Evolutionary conservation across 257 asterid species (phyloP).

Genomic region (Penstemon eatonii): DNA sequence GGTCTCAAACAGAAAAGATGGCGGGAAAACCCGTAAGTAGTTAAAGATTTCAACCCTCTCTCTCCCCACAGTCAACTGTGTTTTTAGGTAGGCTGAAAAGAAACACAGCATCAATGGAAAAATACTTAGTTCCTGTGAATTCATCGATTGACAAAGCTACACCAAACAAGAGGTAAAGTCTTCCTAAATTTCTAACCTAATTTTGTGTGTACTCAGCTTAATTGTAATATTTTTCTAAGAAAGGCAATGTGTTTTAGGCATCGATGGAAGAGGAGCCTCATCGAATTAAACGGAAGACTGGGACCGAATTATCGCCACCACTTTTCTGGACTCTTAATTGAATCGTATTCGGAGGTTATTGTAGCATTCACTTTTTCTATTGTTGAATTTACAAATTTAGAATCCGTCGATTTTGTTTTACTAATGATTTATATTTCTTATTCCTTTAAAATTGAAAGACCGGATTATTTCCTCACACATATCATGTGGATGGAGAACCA

Average conservation of each 20-base stretch:
- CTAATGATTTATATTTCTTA: slow-evolving; percentile 8
- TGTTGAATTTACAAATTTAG: neutral
- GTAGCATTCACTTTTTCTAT: neutral
- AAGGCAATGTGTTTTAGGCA: slow-evolving; percentile 39
- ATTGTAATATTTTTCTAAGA: neutral
- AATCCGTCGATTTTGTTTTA: neutral
- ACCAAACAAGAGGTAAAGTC: slow-evolving; percentile 42
- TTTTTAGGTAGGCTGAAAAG: neutral
- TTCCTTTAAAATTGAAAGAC: slow-evolving; percentile 36
- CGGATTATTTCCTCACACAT: slow-evolving; percentile 68
- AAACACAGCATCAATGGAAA: slow-evolving; percentile 44
- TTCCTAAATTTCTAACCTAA: slow-evolving; percentile 5
- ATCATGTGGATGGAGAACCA: slow-evolving; percentile 64
- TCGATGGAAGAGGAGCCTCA: slow-evolving; percentile 64
- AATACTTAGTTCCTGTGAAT: slow-evolving; percentile 43
- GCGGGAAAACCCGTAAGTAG: slow-evolving; percentile 29
- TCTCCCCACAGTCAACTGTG: neutral
- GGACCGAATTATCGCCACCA: slow-evolving; percentile 59
- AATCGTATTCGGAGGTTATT: slow-evolving; percentile 73
- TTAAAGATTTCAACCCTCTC: too few relatives aligned
- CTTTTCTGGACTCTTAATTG: slow-evolving; percentile 47
- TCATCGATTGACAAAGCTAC: slow-evolving; percentile 38
- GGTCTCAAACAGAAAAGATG: slow-evolving; percentile 18
- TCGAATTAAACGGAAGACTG: slow-evolving; percentile 71
- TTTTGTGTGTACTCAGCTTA: neutral